These are phyloP conservation scores for Lippia alba DNA, from an alignment of 305 asterid genomes.

Conservation along the genomic window DNA sequence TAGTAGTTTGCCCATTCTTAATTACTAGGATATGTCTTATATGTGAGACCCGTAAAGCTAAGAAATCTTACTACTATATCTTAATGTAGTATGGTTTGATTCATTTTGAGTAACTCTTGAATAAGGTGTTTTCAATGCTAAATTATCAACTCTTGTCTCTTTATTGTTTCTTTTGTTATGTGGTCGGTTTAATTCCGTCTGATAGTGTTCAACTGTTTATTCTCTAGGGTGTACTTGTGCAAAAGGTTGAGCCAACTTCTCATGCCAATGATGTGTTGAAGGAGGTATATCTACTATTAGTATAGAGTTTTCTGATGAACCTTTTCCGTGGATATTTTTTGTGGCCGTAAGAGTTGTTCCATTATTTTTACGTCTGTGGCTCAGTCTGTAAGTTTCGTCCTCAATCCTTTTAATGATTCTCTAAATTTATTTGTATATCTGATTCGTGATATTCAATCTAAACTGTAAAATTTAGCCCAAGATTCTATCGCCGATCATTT, in stretches of 20 bases:
- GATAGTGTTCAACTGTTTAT: conserved; percentile 30
- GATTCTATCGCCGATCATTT: background rate
- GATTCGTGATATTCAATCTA: background rate
- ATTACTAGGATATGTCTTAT: background rate
- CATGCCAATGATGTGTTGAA: conserved; percentile 76
- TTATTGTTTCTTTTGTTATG: conserved; percentile 11
- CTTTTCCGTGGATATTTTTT: conserved; percentile 13
- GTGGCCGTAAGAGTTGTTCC: conserved; percentile 3
- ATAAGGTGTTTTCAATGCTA: background rate
- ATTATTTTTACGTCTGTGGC: conserved; percentile 7
- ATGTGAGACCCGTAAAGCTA: conserved; percentile 1
- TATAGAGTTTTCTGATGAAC: conserved; percentile 15
- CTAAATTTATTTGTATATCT: too few relatives aligned
- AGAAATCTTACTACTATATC: background rate
- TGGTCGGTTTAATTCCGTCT: conserved; percentile 18
- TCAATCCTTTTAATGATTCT: background rate
- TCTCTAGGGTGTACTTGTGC: conserved; percentile 88
- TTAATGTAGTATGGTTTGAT: background rate
- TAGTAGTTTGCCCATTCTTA: conserved; percentile 21
- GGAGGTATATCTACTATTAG: conserved; percentile 62
- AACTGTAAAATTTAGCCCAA: conserved; percentile 11
- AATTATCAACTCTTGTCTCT: background rate
- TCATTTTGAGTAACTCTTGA: background rate
- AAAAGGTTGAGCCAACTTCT: conserved; percentile 90
- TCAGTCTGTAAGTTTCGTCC: background rate